Evolutionary conservation across 306 rosid genomes (phyloP), one percentile per base, ranked within the genome.

Genomic region (Citrullus amarus): DNA sequence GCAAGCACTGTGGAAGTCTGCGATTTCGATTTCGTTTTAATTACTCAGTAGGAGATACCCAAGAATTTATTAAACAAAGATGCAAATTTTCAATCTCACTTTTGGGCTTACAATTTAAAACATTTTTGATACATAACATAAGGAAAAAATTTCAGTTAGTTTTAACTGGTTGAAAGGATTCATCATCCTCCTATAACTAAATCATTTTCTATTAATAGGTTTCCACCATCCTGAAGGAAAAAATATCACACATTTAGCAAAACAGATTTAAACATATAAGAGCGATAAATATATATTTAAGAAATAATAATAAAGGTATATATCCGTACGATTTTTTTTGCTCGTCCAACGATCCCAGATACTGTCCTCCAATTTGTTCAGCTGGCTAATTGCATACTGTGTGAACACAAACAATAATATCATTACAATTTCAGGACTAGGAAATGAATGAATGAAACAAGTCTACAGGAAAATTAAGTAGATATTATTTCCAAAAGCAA

Each of bases 331-430:
- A 58, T 90, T 90, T 81, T 82, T 84, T 83, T 88, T 95, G 82
- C 78, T 84, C 50, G 89, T 85, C 99, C 99, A 95, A 62, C 88
- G 88, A 85, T 92, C 97, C 97, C 92, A 89, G 82, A 95, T 88
- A 89, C 89, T 92, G 83, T 95, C 97, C 89, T 95, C 99, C 90
- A 95, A 80, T 88, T 87, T 95, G 85, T 88, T 92, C 82, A 95
- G 87, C 83, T 95, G 97, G 85, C 67, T 92, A 78, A 88, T 88
- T 2, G 91, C 97, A 86, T 95, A 95, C 99, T 95, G 92, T 95
- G 92, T 70, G 73, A 78, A 87, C 68, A 89, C 38, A 84, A 73
- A 76, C 79, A 78, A 41, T 15, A 30, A 28, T 30, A 51, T 73
- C 15, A 30, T 73, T 51, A 73, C 17, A 73, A 28, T 38, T 72